phyloP scores from a whole-genome alignment of 2,329 filamentous ascomycete species.

The Diaporthe vaccinii region DNA sequence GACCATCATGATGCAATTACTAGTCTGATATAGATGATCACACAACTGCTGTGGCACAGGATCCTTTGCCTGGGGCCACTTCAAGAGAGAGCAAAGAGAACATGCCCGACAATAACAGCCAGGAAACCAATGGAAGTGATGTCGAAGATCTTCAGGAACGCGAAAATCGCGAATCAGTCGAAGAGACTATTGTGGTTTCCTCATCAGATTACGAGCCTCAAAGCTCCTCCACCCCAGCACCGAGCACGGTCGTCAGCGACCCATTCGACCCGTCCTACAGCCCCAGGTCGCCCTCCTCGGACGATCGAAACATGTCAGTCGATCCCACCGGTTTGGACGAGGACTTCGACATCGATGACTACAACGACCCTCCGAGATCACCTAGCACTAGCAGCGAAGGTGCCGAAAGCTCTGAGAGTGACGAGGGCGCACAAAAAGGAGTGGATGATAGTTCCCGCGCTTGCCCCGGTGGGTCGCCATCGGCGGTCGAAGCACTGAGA shows the following conservation, averaged over 20 bases:
- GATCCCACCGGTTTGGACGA: not conserved
- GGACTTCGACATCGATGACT: not conserved
- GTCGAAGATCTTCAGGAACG: fast-evolving
- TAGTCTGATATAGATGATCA: not conserved
- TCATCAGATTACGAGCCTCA: not conserved
- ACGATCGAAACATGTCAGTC: not conserved
- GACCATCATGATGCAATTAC: not conserved
- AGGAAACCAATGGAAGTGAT: not conserved
- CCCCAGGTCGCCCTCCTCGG: not conserved
- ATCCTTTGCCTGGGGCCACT: no score
- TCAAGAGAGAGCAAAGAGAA: not conserved
- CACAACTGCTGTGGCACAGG: not conserved
- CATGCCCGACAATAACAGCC: not conserved
- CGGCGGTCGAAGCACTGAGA: not conserved
- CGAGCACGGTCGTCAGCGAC: not conserved
- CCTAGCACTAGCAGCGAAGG: not conserved
- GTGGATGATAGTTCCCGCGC: no score
- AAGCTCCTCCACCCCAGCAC: not conserved
- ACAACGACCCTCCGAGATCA: not conserved
- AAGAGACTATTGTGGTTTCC: not conserved
- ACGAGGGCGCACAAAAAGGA: fast-evolving
- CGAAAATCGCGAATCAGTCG: no score
- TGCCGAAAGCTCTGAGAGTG: no score
- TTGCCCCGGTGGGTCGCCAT: not conserved
- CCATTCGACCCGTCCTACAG: not conserved